phyloP scores from a whole-genome alignment of 2,329 filamentous ascomycete species.

The Coniella lustricola region DNA sequence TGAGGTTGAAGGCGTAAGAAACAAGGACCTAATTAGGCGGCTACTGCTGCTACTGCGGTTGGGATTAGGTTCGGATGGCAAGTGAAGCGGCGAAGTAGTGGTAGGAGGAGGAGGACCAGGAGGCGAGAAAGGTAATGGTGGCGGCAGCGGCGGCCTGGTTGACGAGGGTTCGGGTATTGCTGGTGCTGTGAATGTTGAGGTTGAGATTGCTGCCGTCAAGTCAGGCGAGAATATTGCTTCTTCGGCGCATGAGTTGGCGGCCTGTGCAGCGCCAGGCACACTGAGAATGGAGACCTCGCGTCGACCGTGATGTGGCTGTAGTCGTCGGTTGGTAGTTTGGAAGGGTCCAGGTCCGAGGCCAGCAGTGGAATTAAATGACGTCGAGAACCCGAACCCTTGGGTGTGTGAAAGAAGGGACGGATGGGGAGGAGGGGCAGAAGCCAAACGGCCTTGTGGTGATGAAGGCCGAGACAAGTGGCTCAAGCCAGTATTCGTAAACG shows the following conservation, averaged over 20 bases:
- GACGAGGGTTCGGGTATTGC: neutral
- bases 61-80: too few species aligned
- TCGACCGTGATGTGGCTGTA: neutral
- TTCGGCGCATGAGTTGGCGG: neutral
- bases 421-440: neutral
- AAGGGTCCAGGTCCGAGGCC: conserved; percentile 2
- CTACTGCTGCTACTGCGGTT: too few species aligned
- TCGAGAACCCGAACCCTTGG: conserved; percentile 3
- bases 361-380: conserved; percentile 5
- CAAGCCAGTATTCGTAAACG: too few species aligned
- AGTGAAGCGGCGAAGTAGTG: neutral
- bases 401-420: neutral
- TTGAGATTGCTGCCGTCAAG: neutral
- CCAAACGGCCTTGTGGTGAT: too few species aligned
- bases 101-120: too few species aligned
- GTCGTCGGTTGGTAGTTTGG: neutral
- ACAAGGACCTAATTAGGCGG: too few species aligned
- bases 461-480: too few species aligned
- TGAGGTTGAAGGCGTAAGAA: too few species aligned
- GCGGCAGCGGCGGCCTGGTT: neutral
- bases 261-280: neutral
- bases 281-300: too few species aligned
- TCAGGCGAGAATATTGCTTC: neutral
- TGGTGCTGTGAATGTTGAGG: neutral
- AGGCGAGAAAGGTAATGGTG: neutral